These are phyloP conservation scores for Russula abietina DNA, from an alignment of 768 basidiomycete genomes.

Conservation along the genomic window DNA sequence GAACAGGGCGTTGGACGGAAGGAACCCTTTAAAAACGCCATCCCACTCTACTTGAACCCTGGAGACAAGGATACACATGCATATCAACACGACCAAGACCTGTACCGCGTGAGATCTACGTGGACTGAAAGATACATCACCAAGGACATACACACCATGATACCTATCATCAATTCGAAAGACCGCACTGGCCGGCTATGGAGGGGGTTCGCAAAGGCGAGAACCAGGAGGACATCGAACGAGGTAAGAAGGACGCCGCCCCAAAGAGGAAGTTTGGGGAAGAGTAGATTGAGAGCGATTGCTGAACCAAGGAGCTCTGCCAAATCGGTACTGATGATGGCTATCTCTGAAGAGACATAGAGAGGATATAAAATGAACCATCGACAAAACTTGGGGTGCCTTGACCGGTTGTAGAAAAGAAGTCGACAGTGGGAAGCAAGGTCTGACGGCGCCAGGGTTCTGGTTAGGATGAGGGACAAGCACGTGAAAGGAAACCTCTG, in stretches of 20 bases:
- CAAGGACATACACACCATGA: constrained; percentile 12
- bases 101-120: background rate
- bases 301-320: constrained; percentile 58
- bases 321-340: constrained; percentile 52
- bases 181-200: constrained; percentile 48
- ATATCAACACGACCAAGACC: constrained; percentile 24
- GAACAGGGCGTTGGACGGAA: constrained; percentile 22
- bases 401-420: constrained; percentile 41
- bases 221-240: constrained; percentile 47
- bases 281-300: constrained; percentile 49
- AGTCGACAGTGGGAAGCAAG: constrained; percentile 45
- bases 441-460: constrained; percentile 30
- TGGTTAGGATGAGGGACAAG: background rate
- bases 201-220: constrained; percentile 66
- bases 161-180: constrained; percentile 57
- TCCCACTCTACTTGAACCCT: constrained; percentile 19
- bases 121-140: background rate
- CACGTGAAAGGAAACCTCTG: constrained; percentile 24
- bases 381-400: constrained; percentile 35
- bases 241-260: constrained; percentile 45
- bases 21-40: constrained; percentile 18
- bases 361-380: constrained; percentile 42
- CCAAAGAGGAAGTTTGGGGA: constrained; percentile 45
- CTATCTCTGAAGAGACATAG: constrained; percentile 42
- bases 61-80: constrained; percentile 26